Base-by-base conservation (phyloP, 306 rosid genomes). In the Dicorynia guianensis region DNA sequence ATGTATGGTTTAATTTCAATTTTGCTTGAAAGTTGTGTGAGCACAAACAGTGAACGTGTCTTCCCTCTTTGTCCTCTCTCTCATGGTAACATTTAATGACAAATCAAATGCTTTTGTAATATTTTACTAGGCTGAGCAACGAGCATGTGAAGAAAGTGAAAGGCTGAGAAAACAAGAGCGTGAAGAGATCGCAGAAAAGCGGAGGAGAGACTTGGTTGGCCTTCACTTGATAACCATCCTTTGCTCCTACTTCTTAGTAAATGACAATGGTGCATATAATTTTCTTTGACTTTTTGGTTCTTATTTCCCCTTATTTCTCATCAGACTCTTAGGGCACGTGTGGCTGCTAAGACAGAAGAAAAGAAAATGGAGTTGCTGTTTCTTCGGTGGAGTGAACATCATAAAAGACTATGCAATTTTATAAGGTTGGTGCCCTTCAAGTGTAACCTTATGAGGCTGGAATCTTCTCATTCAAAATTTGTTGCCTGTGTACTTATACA, bases 131-230 rank as follows among this genome's bases (percentile, higher is more conserved):
- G 99, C 99, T 58, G 99, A 95, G 87, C 97, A 92, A 86, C 82
- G 96, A 84, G 99, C 97, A 74, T 96, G 92, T 38, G 99, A 95
- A 78, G 99, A 92, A 85, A 95, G 99, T 76, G 97, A 95, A 79
- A 90, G 85, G 86, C 90, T 95, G 13, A 86, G 96, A 91, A 86
- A 76, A 77, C 96, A 90, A 79, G 97, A 92, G 81, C 97, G 97
- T 30, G 99, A 95, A 80, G 91, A 84, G 76, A 82, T 95, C 77
- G 96, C 97, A 1, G 96, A 92, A 84, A 92, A 90, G 76, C 85
- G 97, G 69, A 89, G 91, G 81, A 92, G 97, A 84, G 99, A 92
- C 74, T 80, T 95, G 97, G 99, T 95, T 59, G 61, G 87, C 55
- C 67, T 25, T 79, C 47, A 6, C 55, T 42, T 76, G 20, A 74